phyloP scores from a whole-genome alignment of 1,284 basidiomycete species.

The Pterulicium gracile region DNA sequence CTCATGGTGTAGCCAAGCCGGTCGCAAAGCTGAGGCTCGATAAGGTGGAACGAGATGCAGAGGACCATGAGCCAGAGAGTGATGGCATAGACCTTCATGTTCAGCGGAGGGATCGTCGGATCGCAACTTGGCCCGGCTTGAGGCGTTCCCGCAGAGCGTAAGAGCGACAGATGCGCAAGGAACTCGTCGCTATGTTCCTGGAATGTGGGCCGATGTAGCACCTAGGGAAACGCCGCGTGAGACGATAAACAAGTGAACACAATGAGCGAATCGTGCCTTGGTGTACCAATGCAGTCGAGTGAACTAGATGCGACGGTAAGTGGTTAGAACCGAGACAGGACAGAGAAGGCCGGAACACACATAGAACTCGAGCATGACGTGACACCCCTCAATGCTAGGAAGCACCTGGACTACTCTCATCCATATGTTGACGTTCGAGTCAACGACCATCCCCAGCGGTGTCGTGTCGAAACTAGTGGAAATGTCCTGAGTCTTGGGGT shows the following conservation, averaged over 20 bases:
- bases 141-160: not conserved
- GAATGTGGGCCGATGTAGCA: conserved; percentile 2
- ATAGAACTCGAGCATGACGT: conserved; percentile 13
- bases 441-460: not conserved
- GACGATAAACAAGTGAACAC: not conserved
- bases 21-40: conserved; percentile 13
- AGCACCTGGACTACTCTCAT: conserved; percentile 9
- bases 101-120: not conserved
- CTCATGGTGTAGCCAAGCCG: conserved; percentile 10
- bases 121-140: not conserved
- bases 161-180: not conserved
- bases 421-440: conserved; percentile 1
- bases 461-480: not conserved
- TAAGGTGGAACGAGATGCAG: conserved; percentile 15
- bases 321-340: not conserved
- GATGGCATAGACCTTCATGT: conserved; percentile 12
- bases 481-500: conserved; percentile 11
- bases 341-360: conserved; percentile 5
- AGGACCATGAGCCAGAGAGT: conserved; percentile 16
- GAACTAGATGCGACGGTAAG: conserved; percentile 8
- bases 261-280: conserved; percentile 1
- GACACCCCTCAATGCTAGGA: conserved; percentile 8
- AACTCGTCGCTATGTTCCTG: conserved; percentile 7
- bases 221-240: not conserved
- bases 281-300: conserved; percentile 15